These are phyloP conservation scores for Entomortierella chlamydospora DNA, from an alignment of 192 early-diverging fungal species.

Conservation along the genomic window DNA sequence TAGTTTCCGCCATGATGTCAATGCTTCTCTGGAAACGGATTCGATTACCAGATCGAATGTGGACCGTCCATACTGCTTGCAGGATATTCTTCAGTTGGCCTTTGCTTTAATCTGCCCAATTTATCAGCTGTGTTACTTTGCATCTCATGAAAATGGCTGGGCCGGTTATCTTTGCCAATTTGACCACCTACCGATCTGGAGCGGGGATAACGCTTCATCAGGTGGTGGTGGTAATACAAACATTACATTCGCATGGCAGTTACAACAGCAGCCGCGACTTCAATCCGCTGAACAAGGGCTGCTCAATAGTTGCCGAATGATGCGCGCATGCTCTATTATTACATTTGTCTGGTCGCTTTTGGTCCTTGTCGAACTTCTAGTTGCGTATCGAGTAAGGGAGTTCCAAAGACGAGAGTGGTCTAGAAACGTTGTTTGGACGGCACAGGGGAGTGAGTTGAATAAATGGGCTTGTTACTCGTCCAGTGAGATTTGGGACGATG, in stretches of 20 bases:
- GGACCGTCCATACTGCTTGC: background rate
- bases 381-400: background rate
- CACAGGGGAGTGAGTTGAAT: background rate
- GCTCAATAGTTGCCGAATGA: background rate
- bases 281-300: background rate
- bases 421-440: background rate
- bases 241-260: background rate
- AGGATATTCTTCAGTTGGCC: background rate
- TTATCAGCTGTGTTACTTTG: background rate
- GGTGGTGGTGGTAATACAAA: too few species aligned
- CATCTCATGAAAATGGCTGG: background rate
- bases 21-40: slow-evolving; percentile 11
- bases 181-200: too few species aligned
- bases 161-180: background rate
- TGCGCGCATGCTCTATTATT: slow-evolving; percentile 1
- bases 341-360: slow-evolving; percentile 7
- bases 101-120: background rate
- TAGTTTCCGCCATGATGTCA: background rate
- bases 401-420: background rate
- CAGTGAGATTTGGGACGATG: background rate
- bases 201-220: too few species aligned
- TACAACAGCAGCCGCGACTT: background rate
- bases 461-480: background rate
- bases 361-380: slow-evolving; percentile 1
- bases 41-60: background rate